These are phyloP conservation scores for Alternaria viburni DNA, from an alignment of 2,329 filamentous ascomycete genomes.

Conservation along the genomic window DNA sequence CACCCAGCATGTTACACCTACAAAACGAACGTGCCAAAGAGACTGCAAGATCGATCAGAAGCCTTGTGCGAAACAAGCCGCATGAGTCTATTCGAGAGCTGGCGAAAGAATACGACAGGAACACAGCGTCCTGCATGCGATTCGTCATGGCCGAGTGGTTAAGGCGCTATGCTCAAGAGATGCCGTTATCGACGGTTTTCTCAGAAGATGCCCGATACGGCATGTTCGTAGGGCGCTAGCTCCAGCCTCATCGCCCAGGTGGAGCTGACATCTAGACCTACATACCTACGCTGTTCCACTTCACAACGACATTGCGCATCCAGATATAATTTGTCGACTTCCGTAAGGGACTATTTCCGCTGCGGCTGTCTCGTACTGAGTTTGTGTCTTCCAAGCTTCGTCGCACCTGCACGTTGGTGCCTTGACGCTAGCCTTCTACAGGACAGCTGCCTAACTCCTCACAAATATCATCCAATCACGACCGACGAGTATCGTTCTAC, in stretches of 20 bases:
- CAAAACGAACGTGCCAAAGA: background rate
- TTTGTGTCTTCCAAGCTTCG: background rate
- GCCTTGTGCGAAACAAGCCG: background rate
- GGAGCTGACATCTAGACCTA: background rate
- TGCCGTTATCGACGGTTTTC: background rate
- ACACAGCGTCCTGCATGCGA: background rate
- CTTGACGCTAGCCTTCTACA: background rate
- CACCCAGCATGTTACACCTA: background rate
- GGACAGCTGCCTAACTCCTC: background rate
- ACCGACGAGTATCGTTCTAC: background rate
- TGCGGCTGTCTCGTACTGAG: background rate
- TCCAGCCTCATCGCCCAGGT: background rate
- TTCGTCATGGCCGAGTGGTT: background rate
- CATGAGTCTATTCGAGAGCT: fast-evolving
- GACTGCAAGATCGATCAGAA: background rate
- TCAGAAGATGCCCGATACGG: background rate
- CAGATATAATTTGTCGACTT: background rate
- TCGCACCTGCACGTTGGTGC: background rate
- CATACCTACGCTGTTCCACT: background rate
- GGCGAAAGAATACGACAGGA: background rate
- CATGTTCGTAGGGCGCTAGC: background rate
- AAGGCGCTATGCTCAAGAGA: background rate
- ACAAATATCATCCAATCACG: background rate
- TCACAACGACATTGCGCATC: background rate
- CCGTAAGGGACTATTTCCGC: background rate